Percentiles rank a stretch among this genome's conserved stretches.
These are phyloP conservation scores for Zygoascus sp. DNA, from an alignment of 1,139 yeast genomes.

Conservation along the genomic window DNA sequence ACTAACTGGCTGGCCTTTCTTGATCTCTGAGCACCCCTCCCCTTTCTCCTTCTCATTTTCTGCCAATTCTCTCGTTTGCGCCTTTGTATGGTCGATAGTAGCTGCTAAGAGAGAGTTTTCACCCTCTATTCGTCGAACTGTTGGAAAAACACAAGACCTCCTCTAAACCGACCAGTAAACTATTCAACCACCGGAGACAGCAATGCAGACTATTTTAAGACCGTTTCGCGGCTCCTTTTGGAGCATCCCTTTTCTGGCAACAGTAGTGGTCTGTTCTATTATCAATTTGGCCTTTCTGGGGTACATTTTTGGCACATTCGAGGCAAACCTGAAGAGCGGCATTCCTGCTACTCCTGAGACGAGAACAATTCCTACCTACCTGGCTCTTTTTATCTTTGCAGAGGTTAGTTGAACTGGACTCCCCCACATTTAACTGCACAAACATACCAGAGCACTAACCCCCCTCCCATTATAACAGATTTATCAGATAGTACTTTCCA, in stretches of 20 bases:
- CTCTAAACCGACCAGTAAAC: too few species aligned
- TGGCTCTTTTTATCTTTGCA: constrained; percentile 47
- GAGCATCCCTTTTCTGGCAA: constrained; percentile 24
- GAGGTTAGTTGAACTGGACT: constrained; percentile 27
- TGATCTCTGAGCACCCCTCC: too few species aligned
- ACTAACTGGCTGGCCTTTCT: too few species aligned
- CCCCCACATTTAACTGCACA: neutral
- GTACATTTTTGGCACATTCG: constrained; percentile 32
- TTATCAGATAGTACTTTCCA: constrained; percentile 41
- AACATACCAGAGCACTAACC: neutral
- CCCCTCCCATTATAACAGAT: too few species aligned
- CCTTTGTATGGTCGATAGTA: too few species aligned
- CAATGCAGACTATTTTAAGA: neutral
- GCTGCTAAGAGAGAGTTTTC: too few species aligned
- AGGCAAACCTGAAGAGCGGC: constrained; percentile 21
- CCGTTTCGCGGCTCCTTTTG: constrained; percentile 20
- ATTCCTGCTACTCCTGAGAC: constrained; percentile 25
- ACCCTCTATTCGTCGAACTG: too few species aligned
- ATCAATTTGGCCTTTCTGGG: constrained; percentile 30
- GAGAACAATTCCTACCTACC: constrained; percentile 35
- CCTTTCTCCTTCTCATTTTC: too few species aligned
- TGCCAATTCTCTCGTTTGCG: too few species aligned
- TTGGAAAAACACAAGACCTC: too few species aligned
- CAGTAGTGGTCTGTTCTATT: constrained; percentile 25
- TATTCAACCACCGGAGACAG: neutral